Evolutionary conservation across 495 filamentous ascomycete genomes (phyloP), one percentile per base, ranked within the genome.

Genomic region (Cercophora samala): DNA sequence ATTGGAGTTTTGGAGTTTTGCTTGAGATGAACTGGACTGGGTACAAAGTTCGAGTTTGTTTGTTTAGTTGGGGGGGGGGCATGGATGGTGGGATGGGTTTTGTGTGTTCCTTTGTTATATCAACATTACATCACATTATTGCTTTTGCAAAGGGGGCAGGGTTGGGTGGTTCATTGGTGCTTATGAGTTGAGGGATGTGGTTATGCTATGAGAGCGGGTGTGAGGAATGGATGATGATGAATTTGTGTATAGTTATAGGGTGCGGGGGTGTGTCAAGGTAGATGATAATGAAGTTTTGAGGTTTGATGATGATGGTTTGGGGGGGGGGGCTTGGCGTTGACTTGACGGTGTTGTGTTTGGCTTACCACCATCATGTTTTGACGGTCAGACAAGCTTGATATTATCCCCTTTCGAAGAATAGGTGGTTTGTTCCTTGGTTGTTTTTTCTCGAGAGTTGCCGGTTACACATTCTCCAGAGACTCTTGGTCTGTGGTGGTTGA

Each of bases 201-300:
- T 58, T 58, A 3, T 46, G 1, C 13, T 46, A 46, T 46, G 37
- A 46, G 3, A 29, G 26, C n/a, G n/a, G 29, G 29, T 32, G 29
- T 32, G 3, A 17, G 13, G 2, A 46, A 46, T 5, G 1, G 37
- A 11, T 18, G 37, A 46, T 46, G 37, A 46, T 46, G 37, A 17
- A 21, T 17, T 24, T 56, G 22, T 21, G 22, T 56, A 21, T 9
- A 23, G 18, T 9, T 21, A 56, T 56, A 18, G 54, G 54, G n/a
- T 9, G 54, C 8, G 5, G 19, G 2, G 54, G n/a, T 21, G 54
- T 56, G n/a, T n/a, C n/a, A 21, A 24, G 8, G n/a, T 56, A 24
- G 54, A 21, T 9, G n/a, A 56, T 56, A 56, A 56, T 23, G 54
- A 24, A 56, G 54, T 56, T n/a, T 56, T 56, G 19, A 21, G n/a